A percentile compares a stretch with the other conserved stretches of the same genome.
phyloP scores from a whole-genome alignment of 2,329 filamentous ascomycete species.

The Phaeoacremonium minimum region DNA sequence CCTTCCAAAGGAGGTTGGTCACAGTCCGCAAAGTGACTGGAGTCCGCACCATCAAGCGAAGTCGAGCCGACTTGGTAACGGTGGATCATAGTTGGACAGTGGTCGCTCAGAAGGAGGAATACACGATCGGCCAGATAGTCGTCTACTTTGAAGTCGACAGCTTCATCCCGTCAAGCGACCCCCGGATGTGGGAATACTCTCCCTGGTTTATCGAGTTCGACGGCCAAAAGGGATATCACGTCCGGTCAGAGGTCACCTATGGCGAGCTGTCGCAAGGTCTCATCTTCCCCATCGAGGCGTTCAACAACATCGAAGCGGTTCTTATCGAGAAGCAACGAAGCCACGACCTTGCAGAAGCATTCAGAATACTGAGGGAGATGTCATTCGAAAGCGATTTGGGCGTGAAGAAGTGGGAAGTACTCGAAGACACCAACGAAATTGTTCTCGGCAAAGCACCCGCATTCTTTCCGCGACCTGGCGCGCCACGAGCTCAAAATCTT shows the following conservation, averaged over 20 bases:
- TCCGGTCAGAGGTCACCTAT: slow-evolving; percentile 11
- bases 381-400: slow-evolving; percentile 19
- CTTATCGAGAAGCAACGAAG: slow-evolving; percentile 11
- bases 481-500: slow-evolving; percentile 20
- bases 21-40: slow-evolving; percentile 16
- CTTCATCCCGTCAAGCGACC: slow-evolving; percentile 17
- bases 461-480: slow-evolving; percentile 21
- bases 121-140: slow-evolving; percentile 16
- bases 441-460: slow-evolving; percentile 13
- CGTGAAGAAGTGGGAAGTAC: slow-evolving; percentile 20
- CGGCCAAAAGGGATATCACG: slow-evolving; percentile 15
- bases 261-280: slow-evolving; percentile 21
- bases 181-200: slow-evolving; percentile 16
- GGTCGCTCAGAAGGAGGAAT: slow-evolving; percentile 8
- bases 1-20: slow-evolving; percentile 28
- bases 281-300: slow-evolving; percentile 14
- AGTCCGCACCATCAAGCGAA: slow-evolving; percentile 8
- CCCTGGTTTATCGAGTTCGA: slow-evolving; percentile 7
- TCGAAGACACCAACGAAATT: slow-evolving; percentile 1
- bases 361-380: slow-evolving; percentile 9
- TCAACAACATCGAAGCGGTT: slow-evolving; percentile 12
- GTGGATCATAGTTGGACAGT: slow-evolving; percentile 21
- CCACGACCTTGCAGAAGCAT: slow-evolving; percentile 8
- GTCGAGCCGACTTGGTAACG: slow-evolving; percentile 9
- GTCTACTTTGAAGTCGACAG: slow-evolving; percentile 26